Evolutionary conservation across 2,329 filamentous ascomycete genomes (phyloP).

Genomic region (Xylariaceae sp.): DNA sequence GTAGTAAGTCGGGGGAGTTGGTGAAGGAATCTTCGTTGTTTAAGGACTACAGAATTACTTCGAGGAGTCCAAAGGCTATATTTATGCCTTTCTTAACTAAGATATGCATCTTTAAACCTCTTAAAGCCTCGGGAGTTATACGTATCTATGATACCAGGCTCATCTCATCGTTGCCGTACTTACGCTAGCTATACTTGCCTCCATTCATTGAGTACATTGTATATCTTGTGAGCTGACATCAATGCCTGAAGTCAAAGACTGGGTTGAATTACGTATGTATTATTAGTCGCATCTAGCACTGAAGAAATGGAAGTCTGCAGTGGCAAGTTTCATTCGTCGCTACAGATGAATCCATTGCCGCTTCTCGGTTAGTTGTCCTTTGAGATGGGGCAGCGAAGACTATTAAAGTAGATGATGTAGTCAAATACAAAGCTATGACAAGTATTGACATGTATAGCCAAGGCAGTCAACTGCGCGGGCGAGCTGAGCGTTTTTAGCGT

Average conservation of each 20-base stretch:
- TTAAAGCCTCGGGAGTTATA: not conserved
- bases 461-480: not conserved
- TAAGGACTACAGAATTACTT: not conserved
- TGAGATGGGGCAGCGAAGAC: not conserved
- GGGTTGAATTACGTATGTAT: not conserved
- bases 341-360: not conserved
- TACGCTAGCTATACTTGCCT: not conserved
- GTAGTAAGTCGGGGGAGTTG: not conserved
- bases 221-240: not conserved
- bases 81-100: conserved; percentile 7
- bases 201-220: not conserved
- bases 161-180: not conserved
- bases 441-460: not conserved
- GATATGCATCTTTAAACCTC: not conserved
- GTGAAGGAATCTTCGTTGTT: not conserved
- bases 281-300: not conserved
- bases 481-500: not conserved
- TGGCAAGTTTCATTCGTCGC: not conserved
- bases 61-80: conserved; percentile 1
- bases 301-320: not conserved
- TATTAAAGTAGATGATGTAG: not conserved
- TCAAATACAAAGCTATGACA: not conserved
- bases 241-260: not conserved
- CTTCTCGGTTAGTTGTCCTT: not conserved
- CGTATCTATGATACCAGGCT: not conserved